Base-by-base conservation (phyloP, 2,329 filamentous ascomycete genomes). In the Fusarium vanettenii region DNA sequence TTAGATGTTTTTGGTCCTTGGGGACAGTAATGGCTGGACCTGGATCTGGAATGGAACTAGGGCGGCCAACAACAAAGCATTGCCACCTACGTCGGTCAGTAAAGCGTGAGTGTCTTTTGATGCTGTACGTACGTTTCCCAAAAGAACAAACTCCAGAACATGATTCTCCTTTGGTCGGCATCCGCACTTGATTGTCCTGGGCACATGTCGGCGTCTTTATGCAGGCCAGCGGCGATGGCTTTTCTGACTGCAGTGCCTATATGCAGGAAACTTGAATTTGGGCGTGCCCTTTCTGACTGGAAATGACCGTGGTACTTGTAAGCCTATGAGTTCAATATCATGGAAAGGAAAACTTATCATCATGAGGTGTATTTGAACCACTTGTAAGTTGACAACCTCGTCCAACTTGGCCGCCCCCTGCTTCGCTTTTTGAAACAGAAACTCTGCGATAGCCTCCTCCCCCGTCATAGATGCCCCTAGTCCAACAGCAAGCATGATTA, bases 331-430 rank as follows among this genome's bases (percentile, higher is more conserved):
- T 14, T 74, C 71, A 33, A 43, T 11, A 13, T 18, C 22, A 6
- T 35, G 18, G 27, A 39, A 22, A n/a, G 60, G 27, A 4, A 50
- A 37, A 72, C 85, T 85, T 84, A 86, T 86, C 84, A 86, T 85
- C 33, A 86, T 77, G 16, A 86, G 72, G 1, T 84, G 80, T 8
- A 86, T 80, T 66, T 86, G 85, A 5, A 86, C 79, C 1, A 82
- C 82, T 61, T 86, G 84, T 16, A 85, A 72, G 50, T 86, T 86
- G 3, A 86, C 85, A 18, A 85, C 81, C 29, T 86, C 85, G 55
- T 86, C 85, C 56, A 84, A 79, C 7, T 80, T 78, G 7, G 74
- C 75, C 14, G 80, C 76, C 0, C 82, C 82, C 31, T 81, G 80
- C 71, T 85, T 86, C 5, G 84, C 84, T n/a, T 82, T 84, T 31